These are phyloP conservation scores for Dactylis glomerata DNA, from an alignment of 176 grass and related monocot genomes.

Conservation along the genomic window DNA sequence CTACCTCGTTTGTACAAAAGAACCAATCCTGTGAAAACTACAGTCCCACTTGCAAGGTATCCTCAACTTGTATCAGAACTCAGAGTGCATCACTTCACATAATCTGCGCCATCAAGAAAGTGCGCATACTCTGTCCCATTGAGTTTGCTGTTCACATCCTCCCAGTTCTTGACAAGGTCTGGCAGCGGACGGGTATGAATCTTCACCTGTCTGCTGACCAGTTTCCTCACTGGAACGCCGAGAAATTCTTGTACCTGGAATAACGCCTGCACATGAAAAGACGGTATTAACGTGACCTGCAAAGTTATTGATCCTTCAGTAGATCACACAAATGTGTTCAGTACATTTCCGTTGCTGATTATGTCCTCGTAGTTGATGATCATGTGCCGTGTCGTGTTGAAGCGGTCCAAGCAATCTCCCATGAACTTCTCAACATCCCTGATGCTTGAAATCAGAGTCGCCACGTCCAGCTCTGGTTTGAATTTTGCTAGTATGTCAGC, in stretches of 20 bases:
- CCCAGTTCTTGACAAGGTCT: constrained; percentile 64
- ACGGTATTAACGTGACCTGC: not conserved
- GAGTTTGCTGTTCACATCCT: constrained; percentile 65
- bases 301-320: not conserved
- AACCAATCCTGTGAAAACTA: constrained; percentile 15
- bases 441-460: constrained; percentile 55
- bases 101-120: constrained; percentile 74
- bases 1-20: constrained; percentile 22
- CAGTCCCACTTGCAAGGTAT: not conserved
- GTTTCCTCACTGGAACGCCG: constrained; percentile 46
- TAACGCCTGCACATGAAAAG: constrained; percentile 45
- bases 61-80: not conserved
- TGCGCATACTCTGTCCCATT: constrained; percentile 59
- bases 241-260: constrained; percentile 68
- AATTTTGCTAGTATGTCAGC: constrained; percentile 88
- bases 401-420: constrained; percentile 58
- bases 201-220: constrained; percentile 88
- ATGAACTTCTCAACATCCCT: constrained; percentile 57
- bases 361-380: constrained; percentile 89
- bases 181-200: constrained; percentile 76
- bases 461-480: constrained; percentile 64
- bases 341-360: constrained; percentile 58
- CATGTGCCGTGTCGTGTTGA: constrained; percentile 58
- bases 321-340: not conserved
- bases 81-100: constrained; percentile 10